Evolutionary conservation across 31 red algal species (phyloP).

Genomic region (Endocladia muricata): DNA sequence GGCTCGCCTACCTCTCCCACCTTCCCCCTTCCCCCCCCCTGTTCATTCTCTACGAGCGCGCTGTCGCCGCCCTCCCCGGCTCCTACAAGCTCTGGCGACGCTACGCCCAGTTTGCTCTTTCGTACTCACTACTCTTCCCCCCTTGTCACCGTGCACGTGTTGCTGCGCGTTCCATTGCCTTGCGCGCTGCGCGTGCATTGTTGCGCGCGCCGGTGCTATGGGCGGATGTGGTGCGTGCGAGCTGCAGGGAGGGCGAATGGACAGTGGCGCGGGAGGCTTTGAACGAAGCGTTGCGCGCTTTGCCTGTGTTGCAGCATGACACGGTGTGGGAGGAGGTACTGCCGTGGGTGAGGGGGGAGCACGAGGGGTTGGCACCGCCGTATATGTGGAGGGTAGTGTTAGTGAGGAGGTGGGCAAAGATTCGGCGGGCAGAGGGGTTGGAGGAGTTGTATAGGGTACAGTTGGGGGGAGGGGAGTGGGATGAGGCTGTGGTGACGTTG

Average conservation of each 20-base stretch:
- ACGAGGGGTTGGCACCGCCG: not conserved
- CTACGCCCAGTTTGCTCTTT: conserved; percentile 37
- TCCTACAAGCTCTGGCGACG: conserved; percentile 88
- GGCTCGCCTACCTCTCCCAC: conserved; percentile 55
- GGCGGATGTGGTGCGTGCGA: conserved; percentile 27
- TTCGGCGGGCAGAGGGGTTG: conserved; percentile 19
- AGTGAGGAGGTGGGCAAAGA: conserved; percentile 36
- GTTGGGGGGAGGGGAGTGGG: conserved; percentile 29
- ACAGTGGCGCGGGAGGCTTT: conserved; percentile 27
- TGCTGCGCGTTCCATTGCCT: conserved; percentile 21
- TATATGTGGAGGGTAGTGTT: conserved; percentile 14
- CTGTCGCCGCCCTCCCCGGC: conserved; percentile 71
- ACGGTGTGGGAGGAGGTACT: conserved; percentile 57
- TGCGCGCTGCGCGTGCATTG: conserved; percentile 49
- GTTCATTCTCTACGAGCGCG: conserved; percentile 75
- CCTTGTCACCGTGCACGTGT: conserved; percentile 39
- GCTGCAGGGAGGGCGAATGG: conserved; percentile 32
- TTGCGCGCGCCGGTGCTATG: conserved; percentile 60
- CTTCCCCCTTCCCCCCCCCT: conserved; percentile 14
- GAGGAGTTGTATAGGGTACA: conserved; percentile 37
- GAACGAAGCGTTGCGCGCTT: conserved; percentile 43
- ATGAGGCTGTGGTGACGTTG: conserved; percentile 49
- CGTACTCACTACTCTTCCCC: conserved; percentile 37
- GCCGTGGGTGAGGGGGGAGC: too few species aligned
- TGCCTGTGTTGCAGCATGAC: conserved; percentile 75